Evolutionary conservation across 495 filamentous ascomycete genomes (phyloP), one percentile per base, ranked within the genome.

Genomic region (Podospora appendiculata): DNA sequence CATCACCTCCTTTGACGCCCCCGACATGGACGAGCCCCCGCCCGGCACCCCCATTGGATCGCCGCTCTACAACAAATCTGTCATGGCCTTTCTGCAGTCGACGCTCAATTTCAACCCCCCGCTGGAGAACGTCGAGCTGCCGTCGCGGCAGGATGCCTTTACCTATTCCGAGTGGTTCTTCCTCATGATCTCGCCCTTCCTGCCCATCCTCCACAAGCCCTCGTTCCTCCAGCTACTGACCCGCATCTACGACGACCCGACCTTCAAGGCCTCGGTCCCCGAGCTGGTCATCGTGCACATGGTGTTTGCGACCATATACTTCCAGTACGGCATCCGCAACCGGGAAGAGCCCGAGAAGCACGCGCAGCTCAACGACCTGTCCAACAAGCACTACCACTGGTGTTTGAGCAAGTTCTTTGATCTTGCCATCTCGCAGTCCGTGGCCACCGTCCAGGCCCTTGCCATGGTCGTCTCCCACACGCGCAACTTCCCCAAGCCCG

Each of bases 401-500:
- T 75, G 84, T 7, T 64, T 90, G 38, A 77, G 77, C 56, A 81
- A 83, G 65, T 80, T 86, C 53, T 80, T 78, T 46, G 70, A 87
- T 44, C 70, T 92, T 9, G 64, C 80, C 38, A 69, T 67, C 17
- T 77, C 74, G 36, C 81, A 82, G 52, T 75, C 73, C 0, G 59
- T 88, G 16, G 74, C 84, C 40, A 79, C 85, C 54, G 64, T 90
- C 5, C 87, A 90, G 59, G 88, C 87, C 4, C 55, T 91, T 48
- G 72, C 81, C 14, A 70, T 91, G 69, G 80, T 92, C 45, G 79
- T 78, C 44, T 59, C 75, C 8, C 85, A 90, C 63, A 76, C 87
- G 2, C 80, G 88, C 46, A 83, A 79, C 56, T 86, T 89, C 49
- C 86, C 88, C n/a, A 88, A 89, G 58, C 87, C 88, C 25, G 86